Conservation (phyloP, 768 basidiomycete genomes). For the Chiua virens region DNA sequence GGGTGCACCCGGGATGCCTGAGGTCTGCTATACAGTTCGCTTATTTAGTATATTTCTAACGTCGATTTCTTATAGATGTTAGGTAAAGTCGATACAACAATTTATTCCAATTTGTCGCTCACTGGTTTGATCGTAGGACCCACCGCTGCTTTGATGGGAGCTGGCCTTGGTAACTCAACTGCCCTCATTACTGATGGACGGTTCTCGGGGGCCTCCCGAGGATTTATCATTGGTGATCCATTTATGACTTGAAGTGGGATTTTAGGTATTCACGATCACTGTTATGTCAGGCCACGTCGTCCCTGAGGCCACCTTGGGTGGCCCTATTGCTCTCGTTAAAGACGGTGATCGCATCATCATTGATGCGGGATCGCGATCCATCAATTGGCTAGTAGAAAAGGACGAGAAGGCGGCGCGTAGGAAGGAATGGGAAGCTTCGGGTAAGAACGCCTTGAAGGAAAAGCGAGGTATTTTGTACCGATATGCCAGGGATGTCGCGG, state of each 20-base stretch:
- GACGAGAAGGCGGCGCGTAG: conserved; percentile 60
- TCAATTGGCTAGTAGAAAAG: conserved; percentile 73
- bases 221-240: conserved; percentile 53
- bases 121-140: conserved; percentile 47
- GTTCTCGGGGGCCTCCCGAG: conserved; percentile 80
- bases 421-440: conserved; percentile 68
- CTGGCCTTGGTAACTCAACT: conserved; percentile 74
- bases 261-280: conserved; percentile 39
- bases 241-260: conserved; percentile 4
- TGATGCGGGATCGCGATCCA: conserved; percentile 61
- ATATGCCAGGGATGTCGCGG: conserved; percentile 85
- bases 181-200: conserved; percentile 88
- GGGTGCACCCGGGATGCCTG: conserved; percentile 92
- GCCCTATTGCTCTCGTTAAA: conserved; percentile 83
- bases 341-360: conserved; percentile 82
- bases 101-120: background rate
- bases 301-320: conserved; percentile 72
- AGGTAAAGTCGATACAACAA: conserved; percentile 27
- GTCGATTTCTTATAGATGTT: conserved; percentile 39
- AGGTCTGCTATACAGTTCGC: conserved; percentile 39
- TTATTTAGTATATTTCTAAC: background rate
- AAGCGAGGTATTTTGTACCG: conserved; percentile 73
- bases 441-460: conserved; percentile 62
- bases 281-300: conserved; percentile 54
- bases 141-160: conserved; percentile 82